Evolutionary conservation across 2,329 filamentous ascomycete genomes (phyloP), one percentile per base, ranked within the genome.

Genomic region (Pseudogymnoascus sp.): DNA sequence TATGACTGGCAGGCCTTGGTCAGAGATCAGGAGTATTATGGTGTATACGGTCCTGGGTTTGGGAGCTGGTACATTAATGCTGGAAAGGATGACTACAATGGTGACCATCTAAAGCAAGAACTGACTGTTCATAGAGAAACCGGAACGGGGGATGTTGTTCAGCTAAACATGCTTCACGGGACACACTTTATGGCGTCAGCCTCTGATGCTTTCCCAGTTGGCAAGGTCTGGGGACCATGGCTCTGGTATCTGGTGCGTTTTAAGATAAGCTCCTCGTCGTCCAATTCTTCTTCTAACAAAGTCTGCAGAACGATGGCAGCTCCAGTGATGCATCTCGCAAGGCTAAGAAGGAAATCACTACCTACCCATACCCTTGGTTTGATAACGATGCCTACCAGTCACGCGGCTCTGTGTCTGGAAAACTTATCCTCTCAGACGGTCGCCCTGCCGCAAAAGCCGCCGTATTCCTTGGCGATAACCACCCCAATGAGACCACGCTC

Each of bases 141-240:
- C 3, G 66, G 72, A 5, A 81, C 79, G 0, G 80, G 80, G 4
- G 80, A 82, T 64, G 75, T 76, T 1, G 80, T 82, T 2, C 78
- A 82, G 65, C 72, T 82, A 38, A 83, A 83, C 69, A 81, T 83
- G 77, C 75, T 82, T 35, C 80, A 82, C 66, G 81, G 80, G 35
- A 82, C 80, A 0, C 78, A 80, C 67, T 80, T 79, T 67, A 72
- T 74, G 66, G 75, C 73, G 3, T 72, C 69, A 0, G 72, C 73
- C 44, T 70, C 66, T 19, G 76, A 78, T 59, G 71, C 69, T 1
- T 75, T 76, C 65, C 67, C 73, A 33, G 69, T 75, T n/a, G 76
- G 74, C 3, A 78, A 78, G 70, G 74, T 74, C 21, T 78, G 76
- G 72, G 77, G 77, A 0, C 77, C 77, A 2, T 79, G 77, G 77